A percentile compares a stretch with the other conserved stretches of the same genome.
phyloP scores from a whole-genome alignment of 176 grass and related monocot species.

The Poa annua region DNA sequence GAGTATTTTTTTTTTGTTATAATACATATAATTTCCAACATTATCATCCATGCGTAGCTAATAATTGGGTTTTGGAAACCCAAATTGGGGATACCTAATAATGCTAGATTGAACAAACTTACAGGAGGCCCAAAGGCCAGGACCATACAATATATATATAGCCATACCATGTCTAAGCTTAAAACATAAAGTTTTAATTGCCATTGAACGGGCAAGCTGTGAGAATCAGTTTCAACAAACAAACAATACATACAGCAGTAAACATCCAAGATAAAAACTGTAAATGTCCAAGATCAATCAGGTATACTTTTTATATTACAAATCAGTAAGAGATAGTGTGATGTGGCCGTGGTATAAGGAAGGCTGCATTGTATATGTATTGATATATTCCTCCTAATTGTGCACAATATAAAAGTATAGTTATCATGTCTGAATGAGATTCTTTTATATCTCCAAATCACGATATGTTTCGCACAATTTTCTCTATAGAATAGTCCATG shows the following conservation, averaged over 20 bases:
- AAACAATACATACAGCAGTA: background rate
- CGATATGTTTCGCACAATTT: background rate
- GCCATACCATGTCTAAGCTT: background rate
- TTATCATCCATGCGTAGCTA: no score
- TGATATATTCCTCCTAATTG: no score
- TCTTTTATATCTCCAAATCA: background rate
- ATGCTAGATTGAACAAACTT: background rate
- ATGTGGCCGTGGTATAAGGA: no score
- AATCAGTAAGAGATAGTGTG: no score
- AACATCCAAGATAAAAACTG: background rate
- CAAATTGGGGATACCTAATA: no score
- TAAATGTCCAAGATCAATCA: no score
- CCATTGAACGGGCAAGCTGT: background rate
- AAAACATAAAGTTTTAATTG: background rate
- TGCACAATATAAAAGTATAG: background rate
- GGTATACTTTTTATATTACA: no score
- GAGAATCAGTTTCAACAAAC: background rate
- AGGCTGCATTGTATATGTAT: no score
- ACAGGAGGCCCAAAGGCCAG: background rate
- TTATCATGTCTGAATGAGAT: background rate
- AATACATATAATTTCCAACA: no score
- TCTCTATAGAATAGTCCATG: background rate
- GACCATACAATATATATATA: background rate
- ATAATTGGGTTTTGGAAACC: no score
- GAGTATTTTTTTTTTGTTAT: no score